Evolutionary conservation across 2,329 filamentous ascomycete species (phyloP).

Genomic region (Ascochyta lentis): DNA sequence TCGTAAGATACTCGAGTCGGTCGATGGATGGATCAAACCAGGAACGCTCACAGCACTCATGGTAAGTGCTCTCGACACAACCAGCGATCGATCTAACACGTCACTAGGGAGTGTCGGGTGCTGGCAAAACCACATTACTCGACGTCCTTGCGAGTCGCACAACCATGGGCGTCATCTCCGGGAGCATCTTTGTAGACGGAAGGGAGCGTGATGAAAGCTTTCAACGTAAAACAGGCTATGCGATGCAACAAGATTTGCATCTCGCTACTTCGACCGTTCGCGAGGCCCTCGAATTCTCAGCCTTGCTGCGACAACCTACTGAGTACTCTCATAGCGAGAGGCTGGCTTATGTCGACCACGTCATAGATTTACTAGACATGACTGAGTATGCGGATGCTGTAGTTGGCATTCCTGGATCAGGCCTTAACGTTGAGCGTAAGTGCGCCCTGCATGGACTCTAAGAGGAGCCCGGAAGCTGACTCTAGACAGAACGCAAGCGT

Average conservation of each 20-base stretch:
- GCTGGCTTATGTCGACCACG: slow-evolving; percentile 28
- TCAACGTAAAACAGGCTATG: slow-evolving; percentile 87
- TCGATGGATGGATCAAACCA: slow-evolving; percentile 62
- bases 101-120: slow-evolving; percentile 76
- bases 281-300: slow-evolving; percentile 51
- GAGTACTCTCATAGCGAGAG: slow-evolving; percentile 23
- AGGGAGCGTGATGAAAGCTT: slow-evolving; percentile 71
- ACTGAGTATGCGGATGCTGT: slow-evolving; percentile 30
- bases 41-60: slow-evolving; percentile 54
- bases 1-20: slow-evolving; percentile 59
- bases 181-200: slow-evolving; percentile 38
- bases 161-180: slow-evolving; percentile 38
- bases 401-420: slow-evolving; percentile 23
- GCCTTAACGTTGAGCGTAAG: slow-evolving; percentile 55
- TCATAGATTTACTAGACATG: slow-evolving; percentile 27
- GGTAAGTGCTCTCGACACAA: slow-evolving; percentile 41
- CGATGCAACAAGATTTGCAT: slow-evolving; percentile 68
- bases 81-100: not conserved
- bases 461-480: not conserved
- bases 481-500: slow-evolving; percentile 60
- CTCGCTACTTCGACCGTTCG: slow-evolving; percentile 40
- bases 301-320: slow-evolving; percentile 41
- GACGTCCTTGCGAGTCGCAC: slow-evolving; percentile 66
- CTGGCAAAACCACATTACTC: slow-evolving; percentile 88
- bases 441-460: slow-evolving; percentile 37